Base-by-base conservation (phyloP, 2,329 filamentous ascomycete genomes). In the Colletotrichum tropicicola region DNA sequence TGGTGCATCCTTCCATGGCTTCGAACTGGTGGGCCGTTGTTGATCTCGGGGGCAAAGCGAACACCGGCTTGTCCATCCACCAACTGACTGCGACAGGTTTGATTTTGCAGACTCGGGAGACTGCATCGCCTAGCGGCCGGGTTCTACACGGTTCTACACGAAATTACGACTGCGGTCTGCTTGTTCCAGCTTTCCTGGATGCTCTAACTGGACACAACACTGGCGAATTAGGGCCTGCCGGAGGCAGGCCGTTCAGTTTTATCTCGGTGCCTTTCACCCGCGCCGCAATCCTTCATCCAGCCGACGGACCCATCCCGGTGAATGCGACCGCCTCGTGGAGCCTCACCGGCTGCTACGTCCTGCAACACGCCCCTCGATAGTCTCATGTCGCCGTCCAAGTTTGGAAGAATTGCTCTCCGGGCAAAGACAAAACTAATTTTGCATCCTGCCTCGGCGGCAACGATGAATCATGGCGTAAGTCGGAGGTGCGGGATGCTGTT, bases 221-320 rank as follows among this genome's bases (percentile, higher is more conserved):
- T 32, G 6, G 21, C 62, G 51, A 62, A 62, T 65, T 15, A 45
- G 49, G 51, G 10, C 12, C 12, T 13, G 30, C 19, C n/a, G 2
- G 10, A 17, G n/a, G 21, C 37, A 19, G 4, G 30, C 10, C 35
- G 23, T 21, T 27, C n/a, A 45, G 32, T 45, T 51, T n/a, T 39
- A 51, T 41, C 44, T 55, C 48, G 28, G 32, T 56, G 54, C 30
- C 19, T 39, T 19, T 43, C 21, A 28, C 21, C 37, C 45, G 28
- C 51, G 57, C 51, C 57, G 44, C 44, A 62, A 56, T 39, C 44
- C 49, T 49, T 45, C 32, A 12, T 30, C 17, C 43, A 23, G 7
- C 17, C 5, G 25, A 19, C n/a, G 39, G 17, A 21, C 28, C 19
- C n/a, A n/a, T n/a, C n/a, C n/a, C n/a, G n/a, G n/a, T n/a, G n/a